A percentile compares a stretch with the other conserved stretches of the same genome.
phyloP scores from a whole-genome alignment of 768 basidiomycete genomes.

The Calocybe cyanea region DNA sequence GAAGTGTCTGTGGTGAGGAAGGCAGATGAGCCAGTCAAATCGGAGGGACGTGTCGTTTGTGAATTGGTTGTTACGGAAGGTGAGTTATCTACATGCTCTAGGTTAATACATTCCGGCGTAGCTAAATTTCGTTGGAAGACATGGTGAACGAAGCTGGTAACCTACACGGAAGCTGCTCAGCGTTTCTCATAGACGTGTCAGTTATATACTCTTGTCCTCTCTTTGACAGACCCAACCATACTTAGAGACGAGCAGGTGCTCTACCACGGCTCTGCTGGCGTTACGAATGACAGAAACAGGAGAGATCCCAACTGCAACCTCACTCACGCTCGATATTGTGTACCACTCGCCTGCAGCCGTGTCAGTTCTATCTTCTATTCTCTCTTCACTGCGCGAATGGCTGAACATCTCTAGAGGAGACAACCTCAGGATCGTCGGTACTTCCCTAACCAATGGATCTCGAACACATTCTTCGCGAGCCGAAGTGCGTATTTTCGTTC shows the following conservation, averaged over 20 bases:
- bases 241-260: conserved; percentile 36
- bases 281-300: conserved; percentile 24
- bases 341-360: conserved; percentile 52
- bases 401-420: conserved; percentile 35
- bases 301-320: conserved; percentile 30
- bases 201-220: too few species aligned
- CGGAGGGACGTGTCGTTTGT: conserved; percentile 42
- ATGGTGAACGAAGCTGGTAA: conserved; percentile 49
- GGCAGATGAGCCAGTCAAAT: conserved; percentile 38
- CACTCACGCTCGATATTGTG: conserved; percentile 48
- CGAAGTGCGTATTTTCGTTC: conserved; percentile 48
- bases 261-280: conserved; percentile 42
- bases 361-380: conserved; percentile 28
- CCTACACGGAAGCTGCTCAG: conserved; percentile 57
- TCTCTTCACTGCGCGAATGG: background rate
- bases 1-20: conserved; percentile 42
- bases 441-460: conserved; percentile 45
- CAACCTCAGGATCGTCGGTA: conserved; percentile 46
- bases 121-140: too few species aligned
- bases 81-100: too few species aligned
- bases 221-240: conserved; percentile 5
- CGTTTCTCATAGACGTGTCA: conserved; percentile 50
- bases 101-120: too few species aligned
- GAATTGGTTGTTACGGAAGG: conserved; percentile 44
- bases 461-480: conserved; percentile 44